Evolutionary conservation across 441 rosid genomes (phyloP), one percentile per base, ranked within the genome.

Genomic region (Pelargonium cotyledonis): DNA sequence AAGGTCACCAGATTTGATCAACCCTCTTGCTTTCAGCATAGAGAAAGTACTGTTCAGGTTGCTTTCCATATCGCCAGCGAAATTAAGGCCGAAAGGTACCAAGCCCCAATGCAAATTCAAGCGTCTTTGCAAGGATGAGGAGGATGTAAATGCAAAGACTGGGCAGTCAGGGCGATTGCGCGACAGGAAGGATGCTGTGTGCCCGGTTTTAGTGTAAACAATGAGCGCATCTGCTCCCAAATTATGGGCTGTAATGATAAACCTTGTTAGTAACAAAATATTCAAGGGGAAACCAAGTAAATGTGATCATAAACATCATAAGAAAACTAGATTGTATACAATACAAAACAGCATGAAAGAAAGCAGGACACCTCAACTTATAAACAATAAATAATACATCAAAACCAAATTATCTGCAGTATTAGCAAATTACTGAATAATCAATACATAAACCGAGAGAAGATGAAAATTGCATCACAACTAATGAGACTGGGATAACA

Each of bases 101-200:
- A 95, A 87, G 40, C 99, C 99, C 99, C 99, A 95, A 80, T 90
- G 97, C 23, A 95, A 82, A 77, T 92, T 92, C 80, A 95, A 81
- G 29, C 90, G 87, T 78, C 98, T 92, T 63, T 97, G 72, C 65
- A 92, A 85, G 0, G 98, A 88, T 41, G 93, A 76, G 0, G 89
- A 79, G 72, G 80, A 81, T 61, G 97, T 92, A 76, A 95, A 95
- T 19, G 99, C 97, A 71, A 95, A 90, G 75, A 95, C 88, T n/a
- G 99, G 97, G 71, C 99, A 92, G 78, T 92, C 98, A 12, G 99
- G 98, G 35, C 95, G 90, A 78, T 96, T 88, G 9, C 97, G 85
- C 2, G 97, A 95, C 70, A 95, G 80, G 53, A 92, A 84, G 65
- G 98, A 89, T 10, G 99, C 98, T 97, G 90, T 92, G 84, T 92